Conservation (phyloP, 495 filamentous ascomycete species). For the Cladorrhinum samala region DNA sequence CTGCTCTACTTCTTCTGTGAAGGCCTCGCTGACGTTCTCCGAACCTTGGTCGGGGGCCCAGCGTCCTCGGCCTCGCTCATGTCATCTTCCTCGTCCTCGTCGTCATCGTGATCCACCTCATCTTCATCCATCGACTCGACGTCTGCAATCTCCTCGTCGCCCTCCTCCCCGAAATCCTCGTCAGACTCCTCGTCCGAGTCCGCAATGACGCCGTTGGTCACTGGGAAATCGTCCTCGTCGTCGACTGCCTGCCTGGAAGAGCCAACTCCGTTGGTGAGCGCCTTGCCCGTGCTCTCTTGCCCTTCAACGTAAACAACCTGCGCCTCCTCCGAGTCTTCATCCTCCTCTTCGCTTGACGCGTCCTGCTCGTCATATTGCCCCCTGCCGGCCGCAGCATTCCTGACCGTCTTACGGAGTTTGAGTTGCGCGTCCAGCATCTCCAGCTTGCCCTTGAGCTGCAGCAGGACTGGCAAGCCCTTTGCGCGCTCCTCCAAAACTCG, state of each 20-base stretch:
- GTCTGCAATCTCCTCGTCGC: constrained; percentile 25
- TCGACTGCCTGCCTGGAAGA: constrained; percentile 4
- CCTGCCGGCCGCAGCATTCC: constrained; percentile 26
- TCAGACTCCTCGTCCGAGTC: constrained; percentile 30
- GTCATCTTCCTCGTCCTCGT: constrained; percentile 33
- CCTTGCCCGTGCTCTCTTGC: constrained; percentile 47
- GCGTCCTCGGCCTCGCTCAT: constrained; percentile 28
- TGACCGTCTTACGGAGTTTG: constrained; percentile 62
- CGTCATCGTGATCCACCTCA: constrained; percentile 35
- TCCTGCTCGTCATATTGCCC: constrained; percentile 49
- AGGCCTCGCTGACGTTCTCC: constrained; percentile 23
- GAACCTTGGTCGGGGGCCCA: constrained; percentile 31
- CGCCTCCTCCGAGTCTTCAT: constrained; percentile 43
- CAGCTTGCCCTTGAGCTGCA: constrained; percentile 86
- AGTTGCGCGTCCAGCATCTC: constrained; percentile 88
- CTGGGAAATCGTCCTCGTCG: constrained; percentile 25
- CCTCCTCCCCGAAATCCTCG: constrained; percentile 18
- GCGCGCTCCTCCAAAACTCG: constrained; percentile 82
- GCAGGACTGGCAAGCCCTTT: constrained; percentile 68
- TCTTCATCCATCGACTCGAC: constrained; percentile 33
- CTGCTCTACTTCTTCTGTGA: constrained; percentile 22
- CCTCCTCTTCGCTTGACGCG: constrained; percentile 78
- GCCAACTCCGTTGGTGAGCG: constrained; percentile 29
- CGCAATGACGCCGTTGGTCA: constrained; percentile 14
- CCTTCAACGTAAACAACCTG: constrained; percentile 86